These are phyloP conservation scores for Scopulariopsis brevicaulis DNA, from an alignment of 2,329 filamentous ascomycete species.

Conservation along the genomic window DNA sequence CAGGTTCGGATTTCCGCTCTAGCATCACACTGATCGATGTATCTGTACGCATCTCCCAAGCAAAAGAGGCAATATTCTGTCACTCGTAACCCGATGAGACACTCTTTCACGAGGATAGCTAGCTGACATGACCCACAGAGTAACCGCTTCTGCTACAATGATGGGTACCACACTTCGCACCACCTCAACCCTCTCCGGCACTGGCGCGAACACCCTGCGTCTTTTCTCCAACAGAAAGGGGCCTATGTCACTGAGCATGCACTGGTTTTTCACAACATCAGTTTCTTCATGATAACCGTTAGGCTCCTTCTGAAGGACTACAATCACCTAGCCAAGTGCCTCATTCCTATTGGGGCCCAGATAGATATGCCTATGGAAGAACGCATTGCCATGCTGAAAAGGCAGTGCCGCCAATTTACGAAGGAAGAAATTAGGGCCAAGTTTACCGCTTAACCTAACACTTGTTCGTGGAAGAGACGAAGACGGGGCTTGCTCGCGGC, in stretches of 20 bases:
- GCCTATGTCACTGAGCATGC: constrained; percentile 56
- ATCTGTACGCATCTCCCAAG: constrained; percentile 39
- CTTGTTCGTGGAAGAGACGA: background rate
- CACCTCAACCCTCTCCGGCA: constrained; percentile 69
- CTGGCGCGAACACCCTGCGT: constrained; percentile 69
- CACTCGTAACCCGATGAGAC: background rate
- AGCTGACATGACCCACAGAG: constrained; percentile 35
- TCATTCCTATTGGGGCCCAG: constrained; percentile 67
- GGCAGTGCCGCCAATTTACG: constrained; percentile 53
- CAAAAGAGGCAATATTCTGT: background rate
- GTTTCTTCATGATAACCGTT: constrained; percentile 67
- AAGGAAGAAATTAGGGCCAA: constrained; percentile 52
- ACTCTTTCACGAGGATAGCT: background rate
- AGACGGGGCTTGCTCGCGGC: too few species aligned
- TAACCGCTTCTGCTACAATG: constrained; percentile 74
- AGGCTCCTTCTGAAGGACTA: constrained; percentile 62
- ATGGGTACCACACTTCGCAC: constrained; percentile 73
- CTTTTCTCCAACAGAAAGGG: constrained; percentile 59
- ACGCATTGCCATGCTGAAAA: constrained; percentile 48
- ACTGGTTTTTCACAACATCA: constrained; percentile 70
- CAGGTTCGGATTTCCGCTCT: constrained; percentile 66
- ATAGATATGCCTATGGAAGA: constrained; percentile 54
- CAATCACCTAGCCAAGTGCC: constrained; percentile 50
- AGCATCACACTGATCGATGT: constrained; percentile 75
- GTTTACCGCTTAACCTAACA: constrained; percentile 21